Percentiles rank a stretch among this genome's conserved stretches.
phyloP scores from a whole-genome alignment of 345 rosid genomes.

The Syzygium aqueum region DNA sequence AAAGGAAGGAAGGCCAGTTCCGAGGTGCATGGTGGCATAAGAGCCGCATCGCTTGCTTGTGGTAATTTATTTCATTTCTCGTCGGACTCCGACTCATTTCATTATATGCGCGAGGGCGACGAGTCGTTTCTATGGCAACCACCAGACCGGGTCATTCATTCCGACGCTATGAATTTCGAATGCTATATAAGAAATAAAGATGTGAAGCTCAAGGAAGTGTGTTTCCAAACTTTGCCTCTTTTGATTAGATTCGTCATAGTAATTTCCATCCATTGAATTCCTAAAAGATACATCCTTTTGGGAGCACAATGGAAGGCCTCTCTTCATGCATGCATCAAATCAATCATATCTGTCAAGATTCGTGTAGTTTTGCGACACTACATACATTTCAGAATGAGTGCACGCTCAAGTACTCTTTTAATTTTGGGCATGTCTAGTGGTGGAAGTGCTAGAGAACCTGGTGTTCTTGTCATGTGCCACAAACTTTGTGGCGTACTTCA shows the following conservation, averaged over 20 bases:
- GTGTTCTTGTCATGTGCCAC: conserved; percentile 42
- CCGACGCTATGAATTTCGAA: neutral
- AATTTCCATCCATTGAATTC: neutral
- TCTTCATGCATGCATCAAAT: neutral
- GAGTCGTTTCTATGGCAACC: neutral
- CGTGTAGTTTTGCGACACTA: neutral
- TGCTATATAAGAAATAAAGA: neutral
- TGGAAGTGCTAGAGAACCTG: conserved; percentile 60
- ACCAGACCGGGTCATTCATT: neutral
- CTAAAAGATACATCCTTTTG: neutral
- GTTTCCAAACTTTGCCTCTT: neutral
- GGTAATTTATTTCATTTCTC: conserved; percentile 11
- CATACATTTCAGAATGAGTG: neutral
- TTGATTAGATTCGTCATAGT: too few species aligned
- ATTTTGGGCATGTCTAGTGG: conserved; percentile 16
- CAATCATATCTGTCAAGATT: neutral
- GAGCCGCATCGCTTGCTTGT: conserved; percentile 33
- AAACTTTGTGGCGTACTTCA: conserved; percentile 41
- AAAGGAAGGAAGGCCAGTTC: conserved; percentile 26
- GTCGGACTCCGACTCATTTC: neutral
- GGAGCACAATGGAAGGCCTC: neutral
- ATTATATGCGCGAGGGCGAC: neutral
- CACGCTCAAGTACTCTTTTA: neutral
- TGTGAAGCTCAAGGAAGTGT: neutral
- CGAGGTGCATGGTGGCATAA: conserved; percentile 33